Evolutionary conservation across 2,329 filamentous ascomycete species (phyloP).

Genomic region (Venturia carpophila): DNA sequence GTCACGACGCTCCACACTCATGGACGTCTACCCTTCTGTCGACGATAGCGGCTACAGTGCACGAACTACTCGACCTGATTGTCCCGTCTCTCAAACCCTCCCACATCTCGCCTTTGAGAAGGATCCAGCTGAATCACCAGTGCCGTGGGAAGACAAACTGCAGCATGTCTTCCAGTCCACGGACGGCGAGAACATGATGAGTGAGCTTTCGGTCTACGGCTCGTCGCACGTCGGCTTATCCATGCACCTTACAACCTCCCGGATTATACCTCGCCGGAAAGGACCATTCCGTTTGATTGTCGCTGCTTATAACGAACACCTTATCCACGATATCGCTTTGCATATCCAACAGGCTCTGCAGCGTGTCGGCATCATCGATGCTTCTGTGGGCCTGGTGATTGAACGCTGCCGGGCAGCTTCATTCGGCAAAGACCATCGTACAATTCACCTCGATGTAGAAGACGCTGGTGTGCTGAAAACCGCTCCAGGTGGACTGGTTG

Average conservation of each 20-base stretch:
- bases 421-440: background rate
- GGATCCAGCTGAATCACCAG: background rate
- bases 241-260: constrained; percentile 5
- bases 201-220: constrained; percentile 13
- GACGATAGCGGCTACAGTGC: constrained; percentile 14
- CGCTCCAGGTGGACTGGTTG: background rate
- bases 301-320: constrained; percentile 3
- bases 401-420: constrained; percentile 6
- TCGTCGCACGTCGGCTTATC: constrained; percentile 9
- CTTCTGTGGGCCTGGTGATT: background rate
- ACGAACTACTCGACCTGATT: constrained; percentile 4
- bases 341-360: constrained; percentile 10
- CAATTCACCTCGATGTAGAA: constrained; percentile 5
- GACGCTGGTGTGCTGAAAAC: background rate
- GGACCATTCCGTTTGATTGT: constrained; percentile 7
- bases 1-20: constrained; percentile 6
- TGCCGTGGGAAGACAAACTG: background rate
- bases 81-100: background rate
- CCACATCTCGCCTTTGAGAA: constrained; percentile 9
- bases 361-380: background rate
- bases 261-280: background rate
- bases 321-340: constrained; percentile 1
- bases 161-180: constrained; percentile 13
- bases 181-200: background rate
- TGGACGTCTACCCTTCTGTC: constrained; percentile 9